Base-by-base conservation (phyloP, 331 rosid genomes). In the Acacia pycnantha region DNA sequence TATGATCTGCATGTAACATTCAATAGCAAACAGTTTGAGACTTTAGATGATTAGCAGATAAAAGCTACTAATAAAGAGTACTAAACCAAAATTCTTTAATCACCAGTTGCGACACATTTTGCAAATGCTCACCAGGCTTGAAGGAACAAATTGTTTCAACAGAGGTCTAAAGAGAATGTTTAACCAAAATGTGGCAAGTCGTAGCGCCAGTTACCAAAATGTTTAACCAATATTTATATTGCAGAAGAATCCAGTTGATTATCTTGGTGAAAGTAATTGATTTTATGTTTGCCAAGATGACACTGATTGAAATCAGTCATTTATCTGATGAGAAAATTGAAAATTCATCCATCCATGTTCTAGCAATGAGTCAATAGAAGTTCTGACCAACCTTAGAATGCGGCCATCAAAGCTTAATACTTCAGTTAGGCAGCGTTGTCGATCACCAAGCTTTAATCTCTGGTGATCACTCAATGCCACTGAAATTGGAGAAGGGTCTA, bases 391-490 rank as follows among this genome's bases (percentile, higher is more conserved):
- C 99, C 99, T 91, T 70, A 93, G 93, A 81, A 89, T 88, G 89
- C 86, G 86, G 44, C 95, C 98, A 87, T 95, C 99, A 46, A 92
- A 95, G 89, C 98, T 91, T 88, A 93, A 88, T 51, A 95, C 97
- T 89, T 93, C 97, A 62, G 91, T 90, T 75, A 87, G 92, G 77
- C 90, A 75, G 40, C 88, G 89, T 46, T 91, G 93, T 29, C 91
- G 92, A 21, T 86, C 92, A 76, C 86, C 91, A 84, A 92, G 91
- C 85, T 88, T 93, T 70, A 91, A 77, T 74, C 93, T 90, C 78
- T 88, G 94, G 58, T 88, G 90, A 59, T 74, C 92, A 37, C 86
- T 90, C 54, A 31, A 76, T 73, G 92, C 85, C 74, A 97, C 92
- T 61, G 94, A 93, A 86, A 91, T 88, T 67, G 97, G 99, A 87